A percentile compares a stretch with the other conserved stretches of the same genome.
Conservation (phyloP, 345 rosid genomes). For the Cardiospermum halicacabum region DNA sequence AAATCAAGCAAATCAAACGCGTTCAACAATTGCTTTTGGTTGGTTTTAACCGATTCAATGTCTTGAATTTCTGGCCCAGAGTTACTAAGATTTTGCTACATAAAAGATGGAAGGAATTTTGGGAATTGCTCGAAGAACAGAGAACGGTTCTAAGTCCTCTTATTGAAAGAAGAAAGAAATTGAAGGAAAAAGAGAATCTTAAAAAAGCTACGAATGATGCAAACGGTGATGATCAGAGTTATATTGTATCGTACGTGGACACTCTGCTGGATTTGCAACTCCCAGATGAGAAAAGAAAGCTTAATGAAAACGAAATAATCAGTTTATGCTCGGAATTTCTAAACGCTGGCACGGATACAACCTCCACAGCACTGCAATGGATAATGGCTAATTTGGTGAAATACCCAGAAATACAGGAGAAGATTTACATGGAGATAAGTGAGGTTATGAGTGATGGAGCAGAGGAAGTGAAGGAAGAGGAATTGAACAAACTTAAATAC, state of each 20-base stretch:
- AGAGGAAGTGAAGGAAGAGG: slow-evolving; percentile 5
- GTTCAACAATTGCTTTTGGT: background rate
- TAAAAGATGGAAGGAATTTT: slow-evolving; percentile 2
- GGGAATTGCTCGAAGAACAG: background rate
- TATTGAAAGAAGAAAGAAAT: slow-evolving; percentile 1
- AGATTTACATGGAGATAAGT: slow-evolving; percentile 1
- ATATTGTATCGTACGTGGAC: slow-evolving; percentile 6
- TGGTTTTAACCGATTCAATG: background rate
- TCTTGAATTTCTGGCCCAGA: slow-evolving; percentile 10
- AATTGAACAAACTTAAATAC: background rate
- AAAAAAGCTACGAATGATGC: background rate
- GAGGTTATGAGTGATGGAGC: background rate
- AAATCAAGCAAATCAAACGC: slow-evolving; percentile 1
- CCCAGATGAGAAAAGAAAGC: slow-evolving; percentile 7
- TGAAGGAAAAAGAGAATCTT: background rate
- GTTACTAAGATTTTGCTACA: background rate
- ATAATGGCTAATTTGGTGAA: slow-evolving; percentile 9
- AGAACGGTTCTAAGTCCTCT: background rate
- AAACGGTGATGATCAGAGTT: background rate
- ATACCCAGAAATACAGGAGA: slow-evolving; percentile 4
- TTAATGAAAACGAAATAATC: background rate
- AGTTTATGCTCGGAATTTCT: slow-evolving; percentile 9
- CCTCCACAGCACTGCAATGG: slow-evolving; percentile 11
- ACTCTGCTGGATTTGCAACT: slow-evolving; percentile 7
- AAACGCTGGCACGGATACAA: slow-evolving; percentile 2